phyloP scores from a whole-genome alignment of 2,329 filamentous ascomycete species.

The Pseudofabraea citricarpa region DNA sequence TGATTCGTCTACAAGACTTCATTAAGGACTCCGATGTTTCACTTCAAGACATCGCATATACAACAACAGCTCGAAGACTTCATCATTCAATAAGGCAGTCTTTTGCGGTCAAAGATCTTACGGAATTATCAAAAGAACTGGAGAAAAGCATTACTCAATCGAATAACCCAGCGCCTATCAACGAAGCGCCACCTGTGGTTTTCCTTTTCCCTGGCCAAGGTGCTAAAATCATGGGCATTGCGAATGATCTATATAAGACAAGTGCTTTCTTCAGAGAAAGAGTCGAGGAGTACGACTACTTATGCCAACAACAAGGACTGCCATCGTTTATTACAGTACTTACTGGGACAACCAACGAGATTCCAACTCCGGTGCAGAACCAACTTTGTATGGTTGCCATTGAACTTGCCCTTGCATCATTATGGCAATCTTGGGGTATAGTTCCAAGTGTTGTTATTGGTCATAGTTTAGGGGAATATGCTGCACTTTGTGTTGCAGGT shows the following conservation, averaged over 20 bases:
- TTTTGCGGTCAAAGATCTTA: conserved; percentile 43
- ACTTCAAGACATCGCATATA: conserved; percentile 9
- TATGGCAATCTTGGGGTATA: conserved; percentile 53
- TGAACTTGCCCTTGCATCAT: conserved; percentile 48
- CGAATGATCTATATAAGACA: conserved; percentile 34
- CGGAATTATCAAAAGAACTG: conserved; percentile 17
- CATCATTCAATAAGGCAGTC: conserved; percentile 41
- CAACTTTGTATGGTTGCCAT: conserved; percentile 49
- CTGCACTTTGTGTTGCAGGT: conserved; percentile 64
- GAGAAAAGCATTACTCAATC: neutral
- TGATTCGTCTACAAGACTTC: conserved; percentile 2
- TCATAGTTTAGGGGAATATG: conserved; percentile 68
- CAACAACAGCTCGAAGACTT: conserved; percentile 37
- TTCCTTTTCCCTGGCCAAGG: conserved; percentile 11
- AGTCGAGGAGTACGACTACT: conserved; percentile 4
- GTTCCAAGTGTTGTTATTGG: conserved; percentile 50
- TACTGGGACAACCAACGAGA: conserved; percentile 29
- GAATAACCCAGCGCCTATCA: conserved; percentile 1
- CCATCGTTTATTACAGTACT: conserved; percentile 32
- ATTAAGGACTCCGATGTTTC: conserved; percentile 42
- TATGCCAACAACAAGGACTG: conserved; percentile 2
- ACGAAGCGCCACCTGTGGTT: conserved; percentile 26
- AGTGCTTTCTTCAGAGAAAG: conserved; percentile 29
- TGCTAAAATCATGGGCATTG: conserved; percentile 31
- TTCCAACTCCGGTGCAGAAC: conserved; percentile 43